These are phyloP conservation scores for Annulohypoxylon maeteangense DNA, from an alignment of 495 filamentous ascomycete species.

Conservation along the genomic window DNA sequence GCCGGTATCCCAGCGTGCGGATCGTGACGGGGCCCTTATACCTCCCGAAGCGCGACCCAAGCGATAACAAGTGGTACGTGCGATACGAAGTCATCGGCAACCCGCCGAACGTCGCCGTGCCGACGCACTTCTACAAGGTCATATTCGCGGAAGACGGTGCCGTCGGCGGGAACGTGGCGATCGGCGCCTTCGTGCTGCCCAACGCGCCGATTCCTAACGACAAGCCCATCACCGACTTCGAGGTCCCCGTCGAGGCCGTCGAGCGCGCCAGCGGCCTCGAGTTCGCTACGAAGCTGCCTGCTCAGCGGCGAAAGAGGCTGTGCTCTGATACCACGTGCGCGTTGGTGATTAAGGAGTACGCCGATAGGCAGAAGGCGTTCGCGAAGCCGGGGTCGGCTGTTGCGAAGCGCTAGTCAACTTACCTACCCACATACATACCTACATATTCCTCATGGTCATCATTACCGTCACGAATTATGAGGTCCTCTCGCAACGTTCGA, in stretches of 20 bases:
- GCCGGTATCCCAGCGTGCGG: conserved; percentile 83
- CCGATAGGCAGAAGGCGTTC: conserved; percentile 69
- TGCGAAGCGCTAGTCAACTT: conserved; percentile 24
- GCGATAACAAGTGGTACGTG: conserved; percentile 93
- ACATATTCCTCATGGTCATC: neutral
- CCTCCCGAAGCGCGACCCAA: conserved; percentile 77
- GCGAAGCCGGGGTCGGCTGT: conserved; percentile 44
- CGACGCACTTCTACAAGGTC: conserved; percentile 99
- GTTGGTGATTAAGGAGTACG: conserved; percentile 82
- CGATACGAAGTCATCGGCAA: conserved; percentile 96
- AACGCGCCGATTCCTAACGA: conserved; percentile 91
- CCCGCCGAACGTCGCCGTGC: conserved; percentile 94
- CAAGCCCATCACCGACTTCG: conserved; percentile 86
- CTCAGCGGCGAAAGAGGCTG: conserved; percentile 75
- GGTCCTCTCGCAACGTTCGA: neutral
- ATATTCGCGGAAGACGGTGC: conserved; percentile 91
- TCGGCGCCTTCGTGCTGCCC: conserved; percentile 95
- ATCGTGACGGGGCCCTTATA: conserved; percentile 96
- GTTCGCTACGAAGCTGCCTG: conserved; percentile 83
- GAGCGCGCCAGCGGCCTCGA: conserved; percentile 92
- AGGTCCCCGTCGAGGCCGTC: conserved; percentile 91
- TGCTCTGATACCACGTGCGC: conserved; percentile 87
- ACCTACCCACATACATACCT: neutral
- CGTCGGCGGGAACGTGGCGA: conserved; percentile 77
- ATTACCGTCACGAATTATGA: neutral